These are phyloP conservation scores for Tuber melanosporum DNA, from an alignment of 495 filamentous ascomycete species.

Conservation along the genomic window DNA sequence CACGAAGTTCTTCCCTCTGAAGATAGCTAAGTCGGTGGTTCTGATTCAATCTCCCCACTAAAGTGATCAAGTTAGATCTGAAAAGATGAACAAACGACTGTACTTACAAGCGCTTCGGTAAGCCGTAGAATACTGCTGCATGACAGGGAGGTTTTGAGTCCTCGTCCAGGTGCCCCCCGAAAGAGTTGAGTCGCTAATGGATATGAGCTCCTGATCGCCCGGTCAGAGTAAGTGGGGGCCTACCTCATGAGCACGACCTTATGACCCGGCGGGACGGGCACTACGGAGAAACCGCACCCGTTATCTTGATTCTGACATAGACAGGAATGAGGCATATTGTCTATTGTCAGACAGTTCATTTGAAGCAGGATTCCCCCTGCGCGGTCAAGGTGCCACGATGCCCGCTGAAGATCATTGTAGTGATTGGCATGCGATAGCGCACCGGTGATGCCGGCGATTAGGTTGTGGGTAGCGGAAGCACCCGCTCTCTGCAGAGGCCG, in stretches of 20 bases:
- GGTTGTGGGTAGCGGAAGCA: not conserved
- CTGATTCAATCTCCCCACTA: not conserved
- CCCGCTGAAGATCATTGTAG: not conserved
- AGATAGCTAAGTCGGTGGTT: not conserved
- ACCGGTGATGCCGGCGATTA: not conserved
- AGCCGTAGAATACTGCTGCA: not conserved
- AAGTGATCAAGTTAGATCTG: not conserved
- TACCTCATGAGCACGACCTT: conserved; percentile 28
- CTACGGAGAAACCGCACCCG: conserved; percentile 1
- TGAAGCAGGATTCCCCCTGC: conserved; percentile 21
- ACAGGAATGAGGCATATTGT: not conserved
- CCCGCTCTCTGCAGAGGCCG: not conserved
- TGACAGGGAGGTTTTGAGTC: not conserved
- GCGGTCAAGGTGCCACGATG: conserved; percentile 29
- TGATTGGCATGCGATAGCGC: conserved; percentile 6
- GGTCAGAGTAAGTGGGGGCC: not conserved
- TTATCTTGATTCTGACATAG: not conserved
- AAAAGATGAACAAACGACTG: not conserved
- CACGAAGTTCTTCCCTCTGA: not conserved
- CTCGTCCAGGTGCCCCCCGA: not conserved
- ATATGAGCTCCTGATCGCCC: not conserved
- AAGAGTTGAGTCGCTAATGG: not conserved
- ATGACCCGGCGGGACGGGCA: conserved; percentile 16
- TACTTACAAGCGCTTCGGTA: not conserved
- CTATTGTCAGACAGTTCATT: not conserved